Percentiles rank a stretch among this genome's conserved stretches.
Conservation (phyloP, 306 rosid species). For the Abrus precatorius region DNA sequence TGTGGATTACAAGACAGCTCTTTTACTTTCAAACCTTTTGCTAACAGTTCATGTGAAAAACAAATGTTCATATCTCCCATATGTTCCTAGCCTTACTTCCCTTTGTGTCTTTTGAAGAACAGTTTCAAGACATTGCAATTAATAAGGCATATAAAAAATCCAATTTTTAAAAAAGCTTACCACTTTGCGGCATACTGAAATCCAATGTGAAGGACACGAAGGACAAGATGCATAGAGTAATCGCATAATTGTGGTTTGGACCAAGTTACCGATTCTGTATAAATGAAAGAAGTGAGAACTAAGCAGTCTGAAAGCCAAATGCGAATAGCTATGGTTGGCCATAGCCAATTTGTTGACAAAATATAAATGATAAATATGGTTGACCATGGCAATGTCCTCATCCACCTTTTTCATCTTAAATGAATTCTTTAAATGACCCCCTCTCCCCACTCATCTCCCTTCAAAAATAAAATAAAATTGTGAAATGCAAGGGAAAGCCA, state of each 20-base stretch:
- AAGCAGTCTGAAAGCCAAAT: constrained; percentile 31
- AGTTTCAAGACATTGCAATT: constrained; percentile 28
- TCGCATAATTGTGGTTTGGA: constrained; percentile 81
- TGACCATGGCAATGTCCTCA: constrained; percentile 8
- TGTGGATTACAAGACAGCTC: neutral
- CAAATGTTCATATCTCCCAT: constrained; percentile 22
- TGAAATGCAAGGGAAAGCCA: constrained; percentile 10
- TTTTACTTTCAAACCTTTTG: constrained; percentile 11
- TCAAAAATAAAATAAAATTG: constrained; percentile 3
- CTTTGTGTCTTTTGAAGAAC: constrained; percentile 8
- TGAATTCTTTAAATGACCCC: neutral
- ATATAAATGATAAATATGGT: constrained; percentile 32
- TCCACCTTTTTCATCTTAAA: constrained; percentile 16
- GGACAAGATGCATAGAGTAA: constrained; percentile 92
- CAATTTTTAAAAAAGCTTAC: constrained; percentile 57
- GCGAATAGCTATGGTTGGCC: constrained; percentile 2
- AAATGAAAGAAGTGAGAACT: constrained; percentile 31
- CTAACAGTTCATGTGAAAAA: constrained; percentile 13
- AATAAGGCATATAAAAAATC: constrained; percentile 30
- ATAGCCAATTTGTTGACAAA: constrained; percentile 22
- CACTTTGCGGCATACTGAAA: constrained; percentile 86
- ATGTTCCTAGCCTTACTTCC: neutral
- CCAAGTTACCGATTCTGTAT: constrained; percentile 84
- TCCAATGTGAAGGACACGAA: constrained; percentile 90
- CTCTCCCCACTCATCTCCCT: neutral